phyloP scores from a whole-genome alignment of 768 basidiomycete genomes.

The Termitomyces sp. region DNA sequence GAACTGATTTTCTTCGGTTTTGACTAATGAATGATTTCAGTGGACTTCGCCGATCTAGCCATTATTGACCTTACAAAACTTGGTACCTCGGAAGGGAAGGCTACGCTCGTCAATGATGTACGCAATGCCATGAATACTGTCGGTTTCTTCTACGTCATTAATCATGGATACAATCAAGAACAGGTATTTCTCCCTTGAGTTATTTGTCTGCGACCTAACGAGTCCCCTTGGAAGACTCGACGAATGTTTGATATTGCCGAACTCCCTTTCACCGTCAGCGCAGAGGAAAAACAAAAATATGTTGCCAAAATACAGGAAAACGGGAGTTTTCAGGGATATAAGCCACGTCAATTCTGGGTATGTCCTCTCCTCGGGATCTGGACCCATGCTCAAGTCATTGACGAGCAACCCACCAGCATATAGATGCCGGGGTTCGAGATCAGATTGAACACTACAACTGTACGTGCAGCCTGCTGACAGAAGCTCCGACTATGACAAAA shows the following conservation, averaged over 20 bases:
- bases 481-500: neutral
- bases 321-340: slow-evolving; percentile 36
- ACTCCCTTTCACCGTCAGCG: slow-evolving; percentile 29
- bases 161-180: slow-evolving; percentile 39
- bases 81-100: slow-evolving; percentile 29
- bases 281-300: slow-evolving; percentile 34
- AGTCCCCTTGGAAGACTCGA: slow-evolving; percentile 22
- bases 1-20: neutral
- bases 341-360: slow-evolving; percentile 12
- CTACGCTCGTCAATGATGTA: slow-evolving; percentile 31
- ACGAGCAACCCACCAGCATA: slow-evolving; percentile 32
- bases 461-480: slow-evolving; percentile 20
- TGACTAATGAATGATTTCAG: slow-evolving; percentile 4
- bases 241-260: slow-evolving; percentile 39
- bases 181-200: slow-evolving; percentile 21
- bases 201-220: neutral
- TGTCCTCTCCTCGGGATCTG: neutral
- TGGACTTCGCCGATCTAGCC: slow-evolving; percentile 41
- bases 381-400: neutral
- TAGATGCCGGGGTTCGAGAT: slow-evolving; percentile 56
- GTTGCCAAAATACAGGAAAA: slow-evolving; percentile 25
- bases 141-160: slow-evolving; percentile 44
- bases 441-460: slow-evolving; percentile 64
- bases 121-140: slow-evolving; percentile 36
- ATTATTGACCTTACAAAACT: slow-evolving; percentile 44